Percentiles rank a stretch among this genome's conserved stretches.
Conservation (phyloP, 2,329 filamentous ascomycete species). For the Nemania sp. region DNA sequence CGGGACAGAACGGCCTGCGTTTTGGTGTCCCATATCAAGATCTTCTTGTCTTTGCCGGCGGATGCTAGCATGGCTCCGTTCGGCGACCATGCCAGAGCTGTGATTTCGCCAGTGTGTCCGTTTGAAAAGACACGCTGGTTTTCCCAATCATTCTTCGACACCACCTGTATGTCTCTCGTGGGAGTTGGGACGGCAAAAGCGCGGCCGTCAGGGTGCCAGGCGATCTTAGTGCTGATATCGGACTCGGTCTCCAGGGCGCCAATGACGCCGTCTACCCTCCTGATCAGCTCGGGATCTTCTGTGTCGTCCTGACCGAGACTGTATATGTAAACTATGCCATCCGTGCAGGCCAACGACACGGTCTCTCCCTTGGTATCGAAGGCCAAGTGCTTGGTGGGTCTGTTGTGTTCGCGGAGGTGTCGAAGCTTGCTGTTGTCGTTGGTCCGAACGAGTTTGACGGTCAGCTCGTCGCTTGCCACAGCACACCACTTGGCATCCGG, state of each 20-base stretch:
- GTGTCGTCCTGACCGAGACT: conserved; percentile 61
- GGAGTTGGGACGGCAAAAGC: conserved; percentile 86
- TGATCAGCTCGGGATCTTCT: conserved; percentile 78
- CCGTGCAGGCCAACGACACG: conserved; percentile 80
- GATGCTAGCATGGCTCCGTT: conserved; percentile 86
- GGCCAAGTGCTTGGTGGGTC: conserved; percentile 86
- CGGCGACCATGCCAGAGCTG: conserved; percentile 87
- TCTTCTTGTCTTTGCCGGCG: conserved; percentile 67
- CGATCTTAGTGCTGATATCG: conserved; percentile 72
- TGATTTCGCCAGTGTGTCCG: conserved; percentile 83
- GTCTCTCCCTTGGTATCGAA: conserved; percentile 81
- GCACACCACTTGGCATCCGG: conserved; percentile 85
- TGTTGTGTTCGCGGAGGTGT: conserved; percentile 79
- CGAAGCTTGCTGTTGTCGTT: conserved; percentile 76
- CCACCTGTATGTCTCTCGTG: conserved; percentile 79
- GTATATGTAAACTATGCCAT: conserved; percentile 90
- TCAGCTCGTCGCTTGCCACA: conserved; percentile 94
- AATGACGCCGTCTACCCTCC: conserved; percentile 85
- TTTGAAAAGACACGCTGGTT: conserved; percentile 78
- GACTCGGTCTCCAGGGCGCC: conserved; percentile 75
- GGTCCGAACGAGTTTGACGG: conserved; percentile 85
- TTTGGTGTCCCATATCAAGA: conserved; percentile 86
- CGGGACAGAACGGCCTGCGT: conserved; percentile 80
- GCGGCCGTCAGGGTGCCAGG: conserved; percentile 93
- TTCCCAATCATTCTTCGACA: conserved; percentile 89